A percentile compares a stretch with the other conserved stretches of the same genome.
Evolutionary conservation across 345 rosid genomes (phyloP).

Genomic region (Kandelia obovata): DNA sequence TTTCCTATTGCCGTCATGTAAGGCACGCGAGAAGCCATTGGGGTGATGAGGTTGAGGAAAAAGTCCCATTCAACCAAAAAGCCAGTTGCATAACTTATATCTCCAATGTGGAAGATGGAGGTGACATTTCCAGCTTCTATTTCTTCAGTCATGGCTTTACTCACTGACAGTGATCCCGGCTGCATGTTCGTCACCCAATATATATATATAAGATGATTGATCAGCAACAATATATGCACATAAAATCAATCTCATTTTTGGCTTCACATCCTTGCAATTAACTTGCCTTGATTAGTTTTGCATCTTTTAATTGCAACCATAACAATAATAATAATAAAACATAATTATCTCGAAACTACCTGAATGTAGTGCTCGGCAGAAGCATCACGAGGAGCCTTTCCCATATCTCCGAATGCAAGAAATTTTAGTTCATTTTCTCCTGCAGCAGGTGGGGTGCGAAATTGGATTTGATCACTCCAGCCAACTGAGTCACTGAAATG

Average conservation of each 20-base stretch:
- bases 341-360: slow-evolving; percentile 21
- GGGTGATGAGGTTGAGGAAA: slow-evolving; percentile 52
- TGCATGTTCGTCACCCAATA: slow-evolving; percentile 5
- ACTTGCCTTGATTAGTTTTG: no score
- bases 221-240: no score
- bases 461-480: slow-evolving; percentile 52
- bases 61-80: slow-evolving; percentile 73
- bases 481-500: slow-evolving; percentile 45
- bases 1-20: slow-evolving; percentile 80
- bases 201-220: no score
- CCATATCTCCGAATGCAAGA: slow-evolving; percentile 69
- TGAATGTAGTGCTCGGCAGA: slow-evolving; percentile 65
- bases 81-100: slow-evolving; percentile 75
- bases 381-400: slow-evolving; percentile 63
- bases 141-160: slow-evolving; percentile 43
- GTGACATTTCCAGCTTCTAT: slow-evolving; percentile 41
- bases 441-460: slow-evolving; percentile 53
- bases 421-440: slow-evolving; percentile 54
- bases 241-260: no score
- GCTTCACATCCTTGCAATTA: no score
- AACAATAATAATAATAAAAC: background rate
- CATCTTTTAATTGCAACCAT: background rate
- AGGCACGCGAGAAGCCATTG: slow-evolving; percentile 55
- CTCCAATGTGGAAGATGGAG: slow-evolving; percentile 72
- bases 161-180: slow-evolving; percentile 66